Base-by-base conservation (phyloP, 1,284 basidiomycete genomes). In the Rhodotorula sp. region DNA sequence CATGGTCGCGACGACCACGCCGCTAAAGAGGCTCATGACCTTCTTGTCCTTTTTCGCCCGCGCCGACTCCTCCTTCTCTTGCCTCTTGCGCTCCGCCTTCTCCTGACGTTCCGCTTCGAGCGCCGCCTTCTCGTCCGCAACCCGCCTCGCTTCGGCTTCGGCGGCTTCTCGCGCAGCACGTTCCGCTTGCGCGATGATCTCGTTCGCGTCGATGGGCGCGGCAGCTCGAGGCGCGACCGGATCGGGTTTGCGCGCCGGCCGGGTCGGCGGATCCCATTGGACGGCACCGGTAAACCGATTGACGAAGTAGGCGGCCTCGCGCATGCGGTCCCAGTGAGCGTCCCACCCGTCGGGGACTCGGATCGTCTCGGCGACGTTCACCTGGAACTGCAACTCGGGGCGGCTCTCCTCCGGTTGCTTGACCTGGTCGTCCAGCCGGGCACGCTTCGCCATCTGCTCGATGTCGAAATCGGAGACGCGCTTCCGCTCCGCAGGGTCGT, bases 1-100 rank as follows among this genome's bases (percentile, higher is more conserved):
- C 91, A 98, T 93, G 71, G 86, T 88, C 80, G 89, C 90, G 54
- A 99, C 96, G 46, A 98, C 95, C 3, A 97, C 86, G 21, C 89
- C 88, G 31, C 93, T 91, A 14, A 99, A 88, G 31, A 97, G 85
- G 81, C 92, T 93, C 76, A 89, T 81, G 73, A 97, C 81, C 76
- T 87, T 84, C 85, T 92, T 94, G 82, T 95, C 92, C 84, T 91
- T 93, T 77, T 62, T 52, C 52, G 63, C n/a, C 67, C 83, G 81
- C 60, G 85, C 81, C 76, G 76, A 65, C 76, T 80, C 64, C 70
- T 72, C 60, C 60, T 66, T 67, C 62, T 61, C 69, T 21, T 61
- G 81, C 81, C 76, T 64, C 89, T 87, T 80, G 77, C 88, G 86
- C 77, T 88, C 86, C 68, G 83, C 81, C 60, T 85, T 81, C 76